phyloP scores from a whole-genome alignment of 768 basidiomycete genomes.

The Hydnum rufescens region DNA sequence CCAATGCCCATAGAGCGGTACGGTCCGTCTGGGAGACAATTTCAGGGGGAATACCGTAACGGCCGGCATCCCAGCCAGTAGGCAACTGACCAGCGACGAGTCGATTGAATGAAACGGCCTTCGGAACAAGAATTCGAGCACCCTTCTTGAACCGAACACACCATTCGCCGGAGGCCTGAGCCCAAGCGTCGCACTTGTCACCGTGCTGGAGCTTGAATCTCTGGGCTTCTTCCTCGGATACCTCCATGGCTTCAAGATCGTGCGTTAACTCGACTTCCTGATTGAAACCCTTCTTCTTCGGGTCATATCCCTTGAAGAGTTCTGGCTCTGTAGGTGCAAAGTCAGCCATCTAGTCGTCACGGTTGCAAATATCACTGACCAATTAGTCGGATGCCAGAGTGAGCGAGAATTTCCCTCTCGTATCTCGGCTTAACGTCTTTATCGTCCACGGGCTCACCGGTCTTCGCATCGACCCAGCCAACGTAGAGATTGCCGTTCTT shows the following conservation, averaged over 20 bases:
- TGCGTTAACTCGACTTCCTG: conserved; percentile 94
- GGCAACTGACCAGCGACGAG: conserved; percentile 92
- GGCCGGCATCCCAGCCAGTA: conserved; percentile 90
- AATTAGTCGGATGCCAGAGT: conserved; percentile 85
- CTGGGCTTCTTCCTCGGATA: conserved; percentile 72
- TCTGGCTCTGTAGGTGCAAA: conserved; percentile 55
- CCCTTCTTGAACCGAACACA: conserved; percentile 99
- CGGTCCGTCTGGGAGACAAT: conserved; percentile 91
- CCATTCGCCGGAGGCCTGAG: conserved; percentile 81
- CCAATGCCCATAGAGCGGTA: conserved; percentile 83
- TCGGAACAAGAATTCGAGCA: conserved; percentile 79
- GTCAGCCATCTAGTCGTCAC: conserved; percentile 9
- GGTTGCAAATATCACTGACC: conserved; percentile 32
- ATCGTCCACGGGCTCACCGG: conserved; percentile 86
- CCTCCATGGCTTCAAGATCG: conserved; percentile 91
- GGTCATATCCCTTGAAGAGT: conserved; percentile 93
- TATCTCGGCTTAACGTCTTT: conserved; percentile 89
- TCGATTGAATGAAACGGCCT: conserved; percentile 87
- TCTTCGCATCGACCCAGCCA: conserved; percentile 95
- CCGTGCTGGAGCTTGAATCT: conserved; percentile 95
- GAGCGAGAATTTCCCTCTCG: conserved; percentile 80
- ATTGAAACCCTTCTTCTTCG: conserved; percentile 91
- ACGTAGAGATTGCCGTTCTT: conserved; percentile 85
- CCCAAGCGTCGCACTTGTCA: conserved; percentile 92
- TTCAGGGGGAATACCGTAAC: conserved; percentile 93